These are phyloP conservation scores for Nidularia sp. DNA, from an alignment of 768 basidiomycete species.

Conservation along the genomic window DNA sequence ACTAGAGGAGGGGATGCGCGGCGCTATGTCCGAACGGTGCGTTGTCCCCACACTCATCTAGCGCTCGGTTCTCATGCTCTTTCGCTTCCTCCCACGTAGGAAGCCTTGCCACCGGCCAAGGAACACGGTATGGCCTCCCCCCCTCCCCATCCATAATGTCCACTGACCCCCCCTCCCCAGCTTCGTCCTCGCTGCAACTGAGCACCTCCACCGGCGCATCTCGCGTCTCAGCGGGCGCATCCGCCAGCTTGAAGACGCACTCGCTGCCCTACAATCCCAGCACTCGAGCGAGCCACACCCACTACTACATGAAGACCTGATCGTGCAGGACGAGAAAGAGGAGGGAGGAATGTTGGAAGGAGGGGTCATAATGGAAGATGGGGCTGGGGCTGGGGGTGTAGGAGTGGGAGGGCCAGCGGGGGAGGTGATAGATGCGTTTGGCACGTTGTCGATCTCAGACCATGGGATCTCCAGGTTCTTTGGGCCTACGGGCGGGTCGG, in stretches of 20 bases:
- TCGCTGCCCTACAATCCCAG: slow-evolving; percentile 44
- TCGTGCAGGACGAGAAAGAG: slow-evolving; percentile 25
- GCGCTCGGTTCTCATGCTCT: slow-evolving; percentile 1
- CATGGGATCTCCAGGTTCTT: slow-evolving; percentile 61
- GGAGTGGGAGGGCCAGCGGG: not conserved
- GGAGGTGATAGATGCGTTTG: slow-evolving; percentile 50
- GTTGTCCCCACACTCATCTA: slow-evolving; percentile 10
- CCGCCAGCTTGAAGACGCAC: slow-evolving; percentile 58
- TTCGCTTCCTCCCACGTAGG: slow-evolving; percentile 26
- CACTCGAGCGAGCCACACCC: slow-evolving; percentile 55
- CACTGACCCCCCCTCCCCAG: not conserved
- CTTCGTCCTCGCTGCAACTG: slow-evolving; percentile 62
- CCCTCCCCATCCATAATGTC: not conserved
- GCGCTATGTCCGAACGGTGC: slow-evolving; percentile 70
- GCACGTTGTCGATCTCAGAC: slow-evolving; percentile 57
- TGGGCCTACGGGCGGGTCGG: slow-evolving; percentile 64
- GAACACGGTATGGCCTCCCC: slow-evolving; percentile 49
- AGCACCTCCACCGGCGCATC: slow-evolving; percentile 59
- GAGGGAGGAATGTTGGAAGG: slow-evolving; percentile 12
- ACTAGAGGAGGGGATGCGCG: slow-evolving; percentile 63
- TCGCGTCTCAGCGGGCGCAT: slow-evolving; percentile 49
- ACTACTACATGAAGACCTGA: slow-evolving; percentile 49
- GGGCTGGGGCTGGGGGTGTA: slow-evolving; percentile 1
- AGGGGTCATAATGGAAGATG: slow-evolving; percentile 4
- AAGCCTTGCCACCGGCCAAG: slow-evolving; percentile 76